phyloP scores from a whole-genome alignment of 1,139 yeast genomes.

The Arxiozyma heterogenica region DNA sequence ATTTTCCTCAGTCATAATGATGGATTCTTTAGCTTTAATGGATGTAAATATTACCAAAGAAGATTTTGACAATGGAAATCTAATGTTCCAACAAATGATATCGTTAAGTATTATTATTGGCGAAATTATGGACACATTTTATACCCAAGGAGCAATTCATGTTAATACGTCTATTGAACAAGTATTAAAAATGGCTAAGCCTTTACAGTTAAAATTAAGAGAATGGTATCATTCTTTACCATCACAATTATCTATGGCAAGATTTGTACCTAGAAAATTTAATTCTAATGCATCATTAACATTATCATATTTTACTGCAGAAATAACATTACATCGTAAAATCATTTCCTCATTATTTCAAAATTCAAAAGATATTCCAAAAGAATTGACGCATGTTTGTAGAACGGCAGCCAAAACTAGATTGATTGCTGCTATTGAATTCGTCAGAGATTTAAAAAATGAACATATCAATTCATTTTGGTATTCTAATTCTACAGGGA shows the following conservation, averaged over 20 bases:
- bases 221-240: slow-evolving; percentile 84
- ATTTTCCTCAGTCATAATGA: background rate
- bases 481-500: slow-evolving; percentile 74
- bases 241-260: slow-evolving; percentile 52
- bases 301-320: slow-evolving; percentile 79
- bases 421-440: slow-evolving; percentile 70
- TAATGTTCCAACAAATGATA: slow-evolving; percentile 60
- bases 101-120: slow-evolving; percentile 61
- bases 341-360: slow-evolving; percentile 48
- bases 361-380: slow-evolving; percentile 42
- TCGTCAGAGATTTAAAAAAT: slow-evolving; percentile 62
- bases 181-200: slow-evolving; percentile 69
- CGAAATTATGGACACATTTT: slow-evolving; percentile 61
- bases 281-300: slow-evolving; percentile 71
- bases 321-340: slow-evolving; percentile 72
- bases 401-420: slow-evolving; percentile 79
- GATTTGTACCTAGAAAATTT: slow-evolving; percentile 50
- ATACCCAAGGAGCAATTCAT: slow-evolving; percentile 57
- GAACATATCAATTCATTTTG: slow-evolving; percentile 83
- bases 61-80: slow-evolving; percentile 65
- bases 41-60: slow-evolving; percentile 32
- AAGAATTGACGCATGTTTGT: slow-evolving; percentile 59
- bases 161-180: slow-evolving; percentile 51
- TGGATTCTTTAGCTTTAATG: slow-evolving; percentile 14
- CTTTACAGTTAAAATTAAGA: slow-evolving; percentile 67